A percentile compares a stretch with the other conserved stretches of the same genome.
Conservation (phyloP, 140 eudicot genomes). For the Cichorium intybus region DNA sequence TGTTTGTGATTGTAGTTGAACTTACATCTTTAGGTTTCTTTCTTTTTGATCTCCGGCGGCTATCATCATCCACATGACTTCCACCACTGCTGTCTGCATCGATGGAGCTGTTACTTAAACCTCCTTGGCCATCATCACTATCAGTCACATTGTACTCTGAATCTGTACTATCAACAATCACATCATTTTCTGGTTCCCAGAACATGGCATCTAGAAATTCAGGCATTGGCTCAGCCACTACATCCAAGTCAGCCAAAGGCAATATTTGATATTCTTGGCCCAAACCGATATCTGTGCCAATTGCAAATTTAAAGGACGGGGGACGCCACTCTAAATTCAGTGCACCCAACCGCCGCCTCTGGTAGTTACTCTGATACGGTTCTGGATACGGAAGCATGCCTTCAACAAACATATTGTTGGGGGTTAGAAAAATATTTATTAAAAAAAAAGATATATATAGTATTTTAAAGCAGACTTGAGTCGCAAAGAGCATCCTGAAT, state of each 20-base stretch:
- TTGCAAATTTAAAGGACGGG: slow-evolving; percentile 58
- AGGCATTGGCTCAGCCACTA: slow-evolving; percentile 68
- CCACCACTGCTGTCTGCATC: slow-evolving; percentile 64
- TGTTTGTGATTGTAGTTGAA: no score
- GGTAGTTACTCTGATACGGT: slow-evolving; percentile 90
- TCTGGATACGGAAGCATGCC: slow-evolving; percentile 97
- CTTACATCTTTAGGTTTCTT: slow-evolving; percentile 64
- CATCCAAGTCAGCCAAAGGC: slow-evolving; percentile 89
- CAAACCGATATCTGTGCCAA: slow-evolving; percentile 83
- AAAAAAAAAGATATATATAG: neutral
- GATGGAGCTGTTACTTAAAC: slow-evolving; percentile 41
- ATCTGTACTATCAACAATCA: slow-evolving; percentile 72
- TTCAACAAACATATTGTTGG: slow-evolving; percentile 19
- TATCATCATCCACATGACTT: slow-evolving; percentile 35
- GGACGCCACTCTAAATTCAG: slow-evolving; percentile 91
- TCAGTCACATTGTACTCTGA: slow-evolving; percentile 81
- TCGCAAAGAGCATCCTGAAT: slow-evolving; percentile 87
- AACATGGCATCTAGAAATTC: slow-evolving; percentile 76
- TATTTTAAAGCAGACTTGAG: slow-evolving; percentile 53
- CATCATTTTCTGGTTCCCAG: slow-evolving; percentile 90
- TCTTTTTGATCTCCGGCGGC: slow-evolving; percentile 74
- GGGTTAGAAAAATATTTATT: no score
- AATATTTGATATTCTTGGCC: slow-evolving; percentile 80
- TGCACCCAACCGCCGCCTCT: slow-evolving; percentile 88
- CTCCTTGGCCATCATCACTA: slow-evolving; percentile 59